A percentile compares a stretch with the other conserved stretches of the same genome.
Conservation (phyloP, 345 rosid species). For the Firmiana major region DNA sequence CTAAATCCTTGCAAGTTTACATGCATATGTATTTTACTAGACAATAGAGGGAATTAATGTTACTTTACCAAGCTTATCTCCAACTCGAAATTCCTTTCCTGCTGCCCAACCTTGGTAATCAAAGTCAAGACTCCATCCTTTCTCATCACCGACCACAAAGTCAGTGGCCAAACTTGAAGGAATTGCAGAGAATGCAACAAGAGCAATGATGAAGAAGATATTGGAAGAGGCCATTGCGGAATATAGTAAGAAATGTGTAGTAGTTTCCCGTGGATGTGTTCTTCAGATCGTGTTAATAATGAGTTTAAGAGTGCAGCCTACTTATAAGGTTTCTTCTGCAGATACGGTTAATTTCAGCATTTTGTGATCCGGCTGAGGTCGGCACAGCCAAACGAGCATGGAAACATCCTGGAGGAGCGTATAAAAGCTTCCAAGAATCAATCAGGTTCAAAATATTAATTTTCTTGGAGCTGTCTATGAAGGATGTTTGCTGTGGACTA, state of each 20-base stretch:
- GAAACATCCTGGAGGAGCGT: background rate
- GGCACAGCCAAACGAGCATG: constrained; percentile 18
- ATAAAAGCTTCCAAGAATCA: background rate
- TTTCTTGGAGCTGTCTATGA: background rate
- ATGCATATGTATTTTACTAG: background rate
- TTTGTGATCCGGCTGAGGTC: constrained; percentile 23
- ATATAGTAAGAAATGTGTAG: background rate
- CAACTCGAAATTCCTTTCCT: constrained; percentile 28
- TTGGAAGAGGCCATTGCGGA: constrained; percentile 25
- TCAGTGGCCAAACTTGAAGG: constrained; percentile 30
- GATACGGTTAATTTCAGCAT: background rate
- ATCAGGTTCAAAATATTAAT: constrained; percentile 1
- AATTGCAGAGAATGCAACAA: background rate
- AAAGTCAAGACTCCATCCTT: constrained; percentile 33
- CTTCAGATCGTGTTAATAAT: background rate
- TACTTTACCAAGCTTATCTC: constrained; percentile 35
- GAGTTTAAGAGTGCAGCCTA: background rate
- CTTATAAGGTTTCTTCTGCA: constrained; percentile 10
- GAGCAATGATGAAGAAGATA: constrained; percentile 16
- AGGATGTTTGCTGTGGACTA: background rate
- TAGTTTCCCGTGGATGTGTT: background rate
- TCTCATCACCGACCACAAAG: constrained; percentile 39
- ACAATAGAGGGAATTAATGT: background rate
- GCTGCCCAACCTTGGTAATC: constrained; percentile 40
- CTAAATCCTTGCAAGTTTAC: background rate